Evolutionary conservation across 805 yeast species (phyloP).

Genomic region (Starmerella khaoyaiensis): DNA sequence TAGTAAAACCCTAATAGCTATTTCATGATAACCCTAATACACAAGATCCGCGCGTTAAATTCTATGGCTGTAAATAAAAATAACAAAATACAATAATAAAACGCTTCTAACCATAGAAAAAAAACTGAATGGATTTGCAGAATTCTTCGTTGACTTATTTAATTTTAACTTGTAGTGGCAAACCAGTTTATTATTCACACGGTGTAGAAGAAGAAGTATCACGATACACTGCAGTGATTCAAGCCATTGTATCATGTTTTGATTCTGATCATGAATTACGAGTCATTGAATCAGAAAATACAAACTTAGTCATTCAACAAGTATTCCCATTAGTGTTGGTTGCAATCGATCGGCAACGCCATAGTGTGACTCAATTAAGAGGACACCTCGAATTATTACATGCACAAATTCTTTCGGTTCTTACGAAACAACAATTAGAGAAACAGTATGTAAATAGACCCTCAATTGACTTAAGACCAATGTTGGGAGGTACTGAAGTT

Average conservation of each 20-base stretch:
- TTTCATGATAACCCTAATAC: too few species aligned
- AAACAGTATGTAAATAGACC: slow-evolving; percentile 57
- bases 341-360: slow-evolving; percentile 38
- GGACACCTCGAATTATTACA: slow-evolving; percentile 62
- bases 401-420: slow-evolving; percentile 64
- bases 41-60: too few species aligned
- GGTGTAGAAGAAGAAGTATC: slow-evolving; percentile 18
- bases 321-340: slow-evolving; percentile 60
- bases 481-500: slow-evolving; percentile 62
- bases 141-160: slow-evolving; percentile 13
- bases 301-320: slow-evolving; percentile 45
- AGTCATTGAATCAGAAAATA: slow-evolving; percentile 38
- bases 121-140: slow-evolving; percentile 1
- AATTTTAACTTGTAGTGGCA: slow-evolving; percentile 21
- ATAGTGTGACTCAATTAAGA: slow-evolving; percentile 32
- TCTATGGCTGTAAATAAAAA: too few species aligned
- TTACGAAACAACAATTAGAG: slow-evolving; percentile 66
- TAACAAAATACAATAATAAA: too few species aligned
- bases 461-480: slow-evolving; percentile 68
- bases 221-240: slow-evolving; percentile 22
- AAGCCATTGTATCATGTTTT: slow-evolving; percentile 22
- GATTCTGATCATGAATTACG: slow-evolving; percentile 19
- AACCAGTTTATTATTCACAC: slow-evolving; percentile 20
- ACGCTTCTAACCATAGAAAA: too few species aligned
- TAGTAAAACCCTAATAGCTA: too few species aligned